Evolutionary conservation across 805 yeast genomes (phyloP), one percentile per base, ranked within the genome.

Genomic region (Kazachstania africana): DNA sequence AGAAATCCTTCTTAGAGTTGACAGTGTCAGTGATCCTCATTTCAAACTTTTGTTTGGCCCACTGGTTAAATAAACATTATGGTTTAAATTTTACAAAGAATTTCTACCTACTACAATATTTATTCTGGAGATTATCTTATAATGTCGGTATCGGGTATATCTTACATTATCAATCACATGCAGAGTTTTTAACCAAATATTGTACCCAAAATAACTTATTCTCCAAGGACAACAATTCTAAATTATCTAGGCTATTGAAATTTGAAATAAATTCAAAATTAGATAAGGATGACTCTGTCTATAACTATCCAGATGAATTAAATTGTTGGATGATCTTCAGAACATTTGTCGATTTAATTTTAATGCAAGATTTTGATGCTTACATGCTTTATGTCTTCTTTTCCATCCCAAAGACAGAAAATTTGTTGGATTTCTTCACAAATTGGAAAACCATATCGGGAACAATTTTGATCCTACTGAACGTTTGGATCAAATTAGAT

Each of bases 291-390:
- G 42, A 46, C 22, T 47, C 56, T 15, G 52, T 63, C 30, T 57
- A 59, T 15, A 42, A 59, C 20, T 60, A 63, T 37, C 94, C 94
- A 1, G 60, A 70, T 31, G 94, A 81, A 50, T 77, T 77, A 59
- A 82, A 80, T 53, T 73, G 87, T 19, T 82, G 94, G 94, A 62
- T 83, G 23, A 48, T 82, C 10, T 82, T 78, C 56, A 64, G 94
- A 32, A 80, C 77, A 48, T 65, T 77, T 32, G 94, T 83, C 12
- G 93, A 82, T 53, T 66, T 82, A 53, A 74, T 82, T 32, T 64
- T 82, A 46, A 81, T 82, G 93, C 80, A 75, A 53, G 94, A 82
- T 57, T 82, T 82, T 51, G 69, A 77, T 17, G 70, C 82, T 14
- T 82, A 82, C 52, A 65, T 78, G 48, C 67, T 81, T 37, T 62